Evolutionary conservation across 371 early-diverging fungal genomes (phyloP).

Genomic region (Mortierella sp.): DNA sequence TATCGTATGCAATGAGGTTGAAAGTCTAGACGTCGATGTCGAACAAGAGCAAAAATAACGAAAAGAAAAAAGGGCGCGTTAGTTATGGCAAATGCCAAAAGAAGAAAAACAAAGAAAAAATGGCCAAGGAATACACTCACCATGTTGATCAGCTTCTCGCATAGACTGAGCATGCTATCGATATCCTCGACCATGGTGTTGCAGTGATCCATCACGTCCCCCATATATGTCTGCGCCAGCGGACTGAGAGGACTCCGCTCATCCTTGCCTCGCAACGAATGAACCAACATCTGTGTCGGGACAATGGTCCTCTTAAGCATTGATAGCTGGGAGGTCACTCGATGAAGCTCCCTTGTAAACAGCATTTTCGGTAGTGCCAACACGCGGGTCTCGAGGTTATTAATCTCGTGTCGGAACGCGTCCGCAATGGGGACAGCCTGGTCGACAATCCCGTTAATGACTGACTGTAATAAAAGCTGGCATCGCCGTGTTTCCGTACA

Average conservation of each 20-base stretch:
- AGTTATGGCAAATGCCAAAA: background rate
- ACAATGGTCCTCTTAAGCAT: slow-evolving; percentile 56
- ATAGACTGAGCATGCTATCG: slow-evolving; percentile 52
- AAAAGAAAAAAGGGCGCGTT: no score
- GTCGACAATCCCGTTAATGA: slow-evolving; percentile 61
- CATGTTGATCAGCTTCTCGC: slow-evolving; percentile 59
- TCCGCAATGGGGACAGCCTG: slow-evolving; percentile 59
- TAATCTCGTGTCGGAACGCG: slow-evolving; percentile 58
- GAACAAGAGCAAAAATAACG: background rate
- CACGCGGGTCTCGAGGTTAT: slow-evolving; percentile 52
- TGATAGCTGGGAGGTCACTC: slow-evolving; percentile 53
- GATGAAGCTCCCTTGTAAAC: slow-evolving; percentile 54
- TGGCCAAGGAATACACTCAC: slow-evolving; percentile 18
- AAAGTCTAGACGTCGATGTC: slow-evolving; percentile 44
- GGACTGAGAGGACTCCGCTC: slow-evolving; percentile 31
- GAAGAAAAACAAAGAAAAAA: background rate
- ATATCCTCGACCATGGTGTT: slow-evolving; percentile 60
- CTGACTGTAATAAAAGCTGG: slow-evolving; percentile 60
- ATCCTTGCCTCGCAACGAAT: slow-evolving; percentile 33
- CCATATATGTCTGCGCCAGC: slow-evolving; percentile 55
- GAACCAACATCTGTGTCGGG: slow-evolving; percentile 58
- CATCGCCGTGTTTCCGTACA: slow-evolving; percentile 51
- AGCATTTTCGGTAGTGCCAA: slow-evolving; percentile 54
- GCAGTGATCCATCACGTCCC: slow-evolving; percentile 61
- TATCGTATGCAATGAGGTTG: slow-evolving; percentile 61